Conservation (phyloP, 2,329 filamentous ascomycete species). For the Pestalotiopsis sp. region DNA sequence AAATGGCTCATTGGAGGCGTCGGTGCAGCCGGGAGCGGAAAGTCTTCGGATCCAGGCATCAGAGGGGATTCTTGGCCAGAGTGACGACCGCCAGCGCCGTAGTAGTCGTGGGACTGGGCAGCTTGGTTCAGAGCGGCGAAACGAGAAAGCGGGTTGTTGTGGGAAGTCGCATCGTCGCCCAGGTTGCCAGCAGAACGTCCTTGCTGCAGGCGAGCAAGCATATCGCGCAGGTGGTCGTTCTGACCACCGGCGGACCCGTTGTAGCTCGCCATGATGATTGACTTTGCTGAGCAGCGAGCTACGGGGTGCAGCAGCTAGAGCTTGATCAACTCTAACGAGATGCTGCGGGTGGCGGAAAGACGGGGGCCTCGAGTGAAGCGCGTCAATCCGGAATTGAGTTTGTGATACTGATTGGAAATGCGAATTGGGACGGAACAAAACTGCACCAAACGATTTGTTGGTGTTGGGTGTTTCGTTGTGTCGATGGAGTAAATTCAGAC, state of each 20-base stretch:
- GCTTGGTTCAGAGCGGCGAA: constrained; percentile 31
- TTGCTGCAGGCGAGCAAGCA: constrained; percentile 39
- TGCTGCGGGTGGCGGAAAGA: neutral
- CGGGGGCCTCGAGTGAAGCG: neutral
- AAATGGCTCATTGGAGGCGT: constrained; percentile 45
- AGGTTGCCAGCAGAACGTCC: constrained; percentile 22
- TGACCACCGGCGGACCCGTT: constrained; percentile 26
- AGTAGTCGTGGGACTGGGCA: constrained; percentile 16
- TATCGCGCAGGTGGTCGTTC: constrained; percentile 38
- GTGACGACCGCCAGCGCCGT: constrained; percentile 29
- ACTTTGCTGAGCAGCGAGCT: constrained; percentile 9
- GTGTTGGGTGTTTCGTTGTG: neutral
- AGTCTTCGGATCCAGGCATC: constrained; percentile 29
- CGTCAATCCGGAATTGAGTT: neutral
- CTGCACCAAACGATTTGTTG: neutral
- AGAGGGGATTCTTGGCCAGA: constrained; percentile 27
- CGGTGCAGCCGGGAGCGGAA: constrained; percentile 44
- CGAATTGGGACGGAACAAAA: neutral
- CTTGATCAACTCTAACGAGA: neutral
- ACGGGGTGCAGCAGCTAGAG: constrained; percentile 10
- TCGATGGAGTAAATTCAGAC: constrained; percentile 13
- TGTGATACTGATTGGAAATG: neutral
- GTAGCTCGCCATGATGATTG: constrained; percentile 36
- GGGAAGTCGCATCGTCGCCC: constrained; percentile 15
- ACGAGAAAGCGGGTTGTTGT: constrained; percentile 31